Base-by-base conservation (phyloP, 2,329 filamentous ascomycete genomes). In the Scytalidium lignicola region DNA sequence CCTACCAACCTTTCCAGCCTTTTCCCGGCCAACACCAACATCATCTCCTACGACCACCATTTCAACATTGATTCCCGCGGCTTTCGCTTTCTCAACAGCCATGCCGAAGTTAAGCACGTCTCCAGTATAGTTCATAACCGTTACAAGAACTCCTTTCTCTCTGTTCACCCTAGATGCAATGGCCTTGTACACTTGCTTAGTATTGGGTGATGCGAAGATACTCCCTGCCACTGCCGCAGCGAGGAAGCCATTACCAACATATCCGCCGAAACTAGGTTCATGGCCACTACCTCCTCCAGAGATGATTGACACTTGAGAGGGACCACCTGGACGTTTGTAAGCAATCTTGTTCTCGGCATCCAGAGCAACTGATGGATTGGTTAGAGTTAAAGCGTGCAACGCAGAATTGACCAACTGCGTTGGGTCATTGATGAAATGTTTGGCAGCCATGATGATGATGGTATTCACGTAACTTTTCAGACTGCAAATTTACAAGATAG, bases 31-130 rank as follows among this genome's bases (percentile, higher is more conserved):
- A 42, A 97, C 91, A 41, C 91, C 90, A 2, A 91, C 90, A 67
- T 97, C 92, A 62, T 97, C 92, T 5, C 85, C 90, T 7, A 96
- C 89, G 8, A 95, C 86, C 9, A 95, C 83, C 86, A 96, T 95
- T 65, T 95, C 88, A 0, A 88, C 87, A 17, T 82, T 71, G 20
- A 90, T 69, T 0, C 90, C 91, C 0, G 82, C 80, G 1, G 90
- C 90, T 51, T 86, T 85, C 15, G 90, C 90, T 72, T 96, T 96
- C 68, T 96, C 92, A 8, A 93, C 88, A 1, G 86, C 91, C 79
- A 96, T 86, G 48, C 90, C 91, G 64, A 96, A 96, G 70, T 96
- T 95, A 58, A 96, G 77, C 47, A 96, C 81, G 65, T 91, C 88
- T 32, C 88, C 88, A 1, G 90, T 95, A 68, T 95, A 95, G 67